Conservation (phyloP, 169 alveolate genomes). For the Eimeria acervulina region DNA sequence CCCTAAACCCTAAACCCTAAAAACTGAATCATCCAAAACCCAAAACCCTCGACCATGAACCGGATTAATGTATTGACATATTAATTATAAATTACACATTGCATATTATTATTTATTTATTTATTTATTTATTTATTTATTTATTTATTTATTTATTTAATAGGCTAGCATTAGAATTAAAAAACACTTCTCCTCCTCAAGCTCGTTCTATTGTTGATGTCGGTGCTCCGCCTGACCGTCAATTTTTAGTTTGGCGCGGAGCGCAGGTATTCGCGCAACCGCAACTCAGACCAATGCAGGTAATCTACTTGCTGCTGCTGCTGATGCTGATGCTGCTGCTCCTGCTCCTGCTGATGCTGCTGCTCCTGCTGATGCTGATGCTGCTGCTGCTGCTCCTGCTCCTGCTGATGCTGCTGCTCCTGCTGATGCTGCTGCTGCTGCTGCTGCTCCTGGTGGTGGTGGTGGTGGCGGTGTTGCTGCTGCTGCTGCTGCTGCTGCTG, state of each 20-base stretch:
- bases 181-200: slow-evolving; percentile 81
- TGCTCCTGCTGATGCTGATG: neutral
- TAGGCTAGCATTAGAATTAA: slow-evolving; percentile 77
- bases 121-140: neutral
- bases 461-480: no score
- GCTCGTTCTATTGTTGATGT: slow-evolving; percentile 79
- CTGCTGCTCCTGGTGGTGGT: no score
- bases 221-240: slow-evolving; percentile 45
- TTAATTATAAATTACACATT: no score
- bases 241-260: slow-evolving; percentile 78
- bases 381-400: no score
- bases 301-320: no score
- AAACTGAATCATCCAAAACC: neutral
- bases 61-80: no score
- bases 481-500: no score
- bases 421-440: no score
- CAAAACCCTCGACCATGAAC: no score
- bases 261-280: slow-evolving; percentile 76
- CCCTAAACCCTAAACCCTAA: neutral
- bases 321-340: neutral
- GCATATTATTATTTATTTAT: no score
- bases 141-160: neutral
- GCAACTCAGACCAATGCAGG: slow-evolving; percentile 63
- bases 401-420: no score
- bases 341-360: neutral